A percentile compares a stretch with the other conserved stretches of the same genome.
Evolutionary conservation across 2,329 filamentous ascomycete species (phyloP).

Genomic region (Hypoxylon rubiginosum): DNA sequence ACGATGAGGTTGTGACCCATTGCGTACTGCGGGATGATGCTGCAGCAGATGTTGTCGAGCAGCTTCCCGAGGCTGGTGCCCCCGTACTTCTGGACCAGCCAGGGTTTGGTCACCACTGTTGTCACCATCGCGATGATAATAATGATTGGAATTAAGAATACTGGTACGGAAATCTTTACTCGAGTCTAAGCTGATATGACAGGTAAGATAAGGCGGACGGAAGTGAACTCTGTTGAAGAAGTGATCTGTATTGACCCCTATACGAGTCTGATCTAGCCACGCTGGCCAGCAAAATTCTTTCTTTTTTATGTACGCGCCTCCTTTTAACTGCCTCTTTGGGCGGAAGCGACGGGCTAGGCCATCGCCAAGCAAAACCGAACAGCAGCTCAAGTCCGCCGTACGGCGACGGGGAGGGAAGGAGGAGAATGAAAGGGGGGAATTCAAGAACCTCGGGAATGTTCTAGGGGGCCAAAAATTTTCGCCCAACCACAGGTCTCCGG

Average conservation of each 20-base stretch:
- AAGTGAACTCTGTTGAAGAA: slow-evolving; percentile 4
- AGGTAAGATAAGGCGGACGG: slow-evolving; percentile 2
- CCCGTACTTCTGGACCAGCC: slow-evolving; percentile 74
- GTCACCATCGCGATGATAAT: slow-evolving; percentile 34
- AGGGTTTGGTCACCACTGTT: slow-evolving; percentile 50
- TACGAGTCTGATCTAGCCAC: slow-evolving; percentile 18
- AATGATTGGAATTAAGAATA: slow-evolving; percentile 10
- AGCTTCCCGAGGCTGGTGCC: slow-evolving; percentile 72
- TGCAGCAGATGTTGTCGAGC: slow-evolving; percentile 61
- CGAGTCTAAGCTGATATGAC: background rate
- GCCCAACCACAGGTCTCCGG: slow-evolving; percentile 32
- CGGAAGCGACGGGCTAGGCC: slow-evolving; percentile 16
- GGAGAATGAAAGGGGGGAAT: slow-evolving; percentile 7
- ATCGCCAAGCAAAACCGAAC: slow-evolving; percentile 26
- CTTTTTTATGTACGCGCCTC: slow-evolving; percentile 32
- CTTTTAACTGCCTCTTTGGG: slow-evolving; percentile 37
- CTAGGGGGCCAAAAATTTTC: background rate
- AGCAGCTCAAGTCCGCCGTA: slow-evolving; percentile 11
- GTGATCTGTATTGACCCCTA: slow-evolving; percentile 12
- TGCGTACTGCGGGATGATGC: slow-evolving; percentile 52
- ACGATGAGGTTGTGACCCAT: slow-evolving; percentile 64
- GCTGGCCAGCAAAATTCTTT: slow-evolving; percentile 15
- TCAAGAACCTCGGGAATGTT: slow-evolving; percentile 14
- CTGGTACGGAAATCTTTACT: background rate
- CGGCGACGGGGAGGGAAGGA: slow-evolving; percentile 32